Evolutionary conservation across 768 basidiomycete genomes (phyloP), one percentile per base, ranked within the genome.

Genomic region (Panus rudis): DNA sequence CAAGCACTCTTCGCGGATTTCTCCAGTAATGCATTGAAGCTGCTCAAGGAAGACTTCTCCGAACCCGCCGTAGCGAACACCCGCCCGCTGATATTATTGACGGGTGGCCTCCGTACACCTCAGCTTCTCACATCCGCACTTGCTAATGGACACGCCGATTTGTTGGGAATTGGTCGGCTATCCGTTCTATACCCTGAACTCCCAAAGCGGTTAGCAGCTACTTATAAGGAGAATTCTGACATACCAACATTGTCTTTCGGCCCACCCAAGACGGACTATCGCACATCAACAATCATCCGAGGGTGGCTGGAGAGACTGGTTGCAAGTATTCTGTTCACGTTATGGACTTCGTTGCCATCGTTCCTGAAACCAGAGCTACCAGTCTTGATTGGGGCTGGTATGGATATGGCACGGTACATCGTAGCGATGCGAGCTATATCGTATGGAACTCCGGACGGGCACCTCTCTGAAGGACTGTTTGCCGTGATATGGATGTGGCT

Each of bases 1-100:
- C 84, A 91, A 59, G 83, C 78, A 1, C 73, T 89, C 50, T 94
- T 92, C 52, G 59, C 79, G 22, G 66, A 63, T 1, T 90, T 91
- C 51, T 78, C 91, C 1, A 67, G 68, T 25, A 62, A 64, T 46
- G 82, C 78, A 1, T 63, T 79, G 47, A 54, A 63, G 33, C 62
- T 66, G 20, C 54, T 88, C 3, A 64, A n/a, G 3, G 39, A 41
- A 6, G 12, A 32, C n/a, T 16, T 42, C 27, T 34, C 21, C 7
- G 17, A 32, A 21, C 38, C 65, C 1, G 42, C 64, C 1, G 52
- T 57, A 10, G 43, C 51, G 7, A 49, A 55, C 7, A 26, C 46
- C 5, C 41, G 54, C 6, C 55, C 60, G 1, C 54, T 84, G 6
- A 68, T 92, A 50, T 65, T 92, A 22, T 73, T 93, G 21, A 92